Conservation (phyloP, 1,284 basidiomycete genomes). For the Rhodotorula sp. region DNA sequence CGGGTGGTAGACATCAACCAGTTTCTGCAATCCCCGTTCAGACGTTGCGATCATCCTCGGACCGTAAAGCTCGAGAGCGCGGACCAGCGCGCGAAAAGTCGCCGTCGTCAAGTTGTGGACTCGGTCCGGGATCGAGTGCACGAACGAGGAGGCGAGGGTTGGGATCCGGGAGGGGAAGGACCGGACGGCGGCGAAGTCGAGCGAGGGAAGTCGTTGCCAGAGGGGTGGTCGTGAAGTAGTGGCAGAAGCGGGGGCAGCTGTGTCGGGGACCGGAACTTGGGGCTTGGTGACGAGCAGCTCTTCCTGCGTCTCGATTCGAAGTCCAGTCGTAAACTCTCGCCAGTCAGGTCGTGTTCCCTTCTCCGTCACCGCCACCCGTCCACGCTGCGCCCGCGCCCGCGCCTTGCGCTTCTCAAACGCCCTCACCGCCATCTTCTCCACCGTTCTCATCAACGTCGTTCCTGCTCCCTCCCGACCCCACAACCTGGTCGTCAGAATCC, state of each 20-base stretch:
- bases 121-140: not conserved
- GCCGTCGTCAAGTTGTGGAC: not conserved
- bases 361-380: not conserved
- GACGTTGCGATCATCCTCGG: not conserved
- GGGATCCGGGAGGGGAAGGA: not conserved
- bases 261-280: not conserved
- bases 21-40: not conserved
- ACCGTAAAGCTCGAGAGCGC: not conserved
- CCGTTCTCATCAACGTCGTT: slow-evolving; percentile 46
- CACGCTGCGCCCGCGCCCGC: not conserved
- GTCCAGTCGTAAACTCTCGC: too few species aligned
- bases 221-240: not conserved
- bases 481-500: slow-evolving; percentile 48
- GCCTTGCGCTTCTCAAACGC: not conserved
- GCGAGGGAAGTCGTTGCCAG: not conserved
- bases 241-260: not conserved
- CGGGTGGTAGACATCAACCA: not conserved
- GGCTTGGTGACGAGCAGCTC: not conserved
- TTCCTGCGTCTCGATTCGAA: not conserved
- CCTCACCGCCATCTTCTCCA: slow-evolving; percentile 40
- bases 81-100: not conserved
- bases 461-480: slow-evolving; percentile 47
- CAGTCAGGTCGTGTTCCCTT: too few species aligned
- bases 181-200: not conserved
- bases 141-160: not conserved